A percentile compares a stretch with the other conserved stretches of the same genome.
phyloP scores from a whole-genome alignment of 2,329 filamentous ascomycete genomes.

The Aurifilum marmelostoma region DNA sequence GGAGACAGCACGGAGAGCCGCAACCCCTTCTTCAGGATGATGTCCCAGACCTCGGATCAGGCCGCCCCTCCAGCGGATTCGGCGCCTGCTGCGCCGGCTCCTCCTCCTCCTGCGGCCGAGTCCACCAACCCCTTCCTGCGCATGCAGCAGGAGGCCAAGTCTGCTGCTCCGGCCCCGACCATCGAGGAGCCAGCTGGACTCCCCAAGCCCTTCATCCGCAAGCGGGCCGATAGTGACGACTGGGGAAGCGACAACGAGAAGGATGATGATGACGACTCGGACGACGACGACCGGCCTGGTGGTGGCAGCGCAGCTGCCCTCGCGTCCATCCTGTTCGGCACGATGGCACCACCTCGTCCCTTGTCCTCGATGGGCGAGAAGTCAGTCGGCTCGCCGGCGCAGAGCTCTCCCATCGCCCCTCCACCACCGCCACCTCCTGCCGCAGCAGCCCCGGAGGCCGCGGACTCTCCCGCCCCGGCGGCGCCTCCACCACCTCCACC shows the following conservation, averaged over 20 bases:
- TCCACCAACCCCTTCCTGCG: conserved; percentile 98
- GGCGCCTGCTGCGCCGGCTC: conserved; percentile 43
- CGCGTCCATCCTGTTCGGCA: conserved; percentile 93
- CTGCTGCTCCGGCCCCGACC: conserved; percentile 48
- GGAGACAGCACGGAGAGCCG: conserved; percentile 74
- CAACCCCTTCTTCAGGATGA: conserved; percentile 93
- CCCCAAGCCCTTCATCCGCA: conserved; percentile 56
- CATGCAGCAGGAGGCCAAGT: conserved; percentile 67
- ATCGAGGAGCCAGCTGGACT: conserved; percentile 46
- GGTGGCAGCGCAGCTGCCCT: conserved; percentile 87
- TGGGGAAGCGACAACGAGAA: conserved; percentile 77
- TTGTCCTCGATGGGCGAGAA: conserved; percentile 81
- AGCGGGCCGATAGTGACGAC: conserved; percentile 65
- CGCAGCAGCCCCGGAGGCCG: conserved; percentile 31
- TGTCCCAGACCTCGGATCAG: conserved; percentile 62
- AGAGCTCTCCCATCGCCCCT: conserved; percentile 45
- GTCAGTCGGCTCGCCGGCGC: conserved; percentile 43
- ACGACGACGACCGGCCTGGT: conserved; percentile 76
- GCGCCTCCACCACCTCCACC: conserved; percentile 37
- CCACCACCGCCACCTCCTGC: conserved; percentile 44
- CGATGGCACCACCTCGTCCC: conserved; percentile 91
- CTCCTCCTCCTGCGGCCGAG: conserved; percentile 46
- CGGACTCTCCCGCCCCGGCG: conserved; percentile 37
- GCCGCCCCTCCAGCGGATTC: conserved; percentile 47
- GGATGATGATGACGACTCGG: conserved; percentile 59